These are phyloP conservation scores for Akebia trifoliata DNA, from an alignment of 164 flowering plant genomes.

Conservation along the genomic window DNA sequence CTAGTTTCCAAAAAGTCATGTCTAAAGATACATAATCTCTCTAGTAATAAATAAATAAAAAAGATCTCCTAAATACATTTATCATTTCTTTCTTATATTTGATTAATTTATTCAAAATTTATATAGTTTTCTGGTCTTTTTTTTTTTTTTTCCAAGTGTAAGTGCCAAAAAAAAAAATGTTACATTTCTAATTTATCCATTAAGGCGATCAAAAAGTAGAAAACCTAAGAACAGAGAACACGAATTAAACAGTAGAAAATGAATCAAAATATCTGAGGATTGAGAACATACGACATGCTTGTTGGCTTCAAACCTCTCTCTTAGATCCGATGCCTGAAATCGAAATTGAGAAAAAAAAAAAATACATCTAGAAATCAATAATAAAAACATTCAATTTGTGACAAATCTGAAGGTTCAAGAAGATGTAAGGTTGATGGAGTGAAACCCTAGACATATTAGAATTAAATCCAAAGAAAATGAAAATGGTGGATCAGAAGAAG, in stretches of 20 bases:
- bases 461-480: not conserved
- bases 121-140: too few species aligned
- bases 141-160: too few species aligned
- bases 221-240: not conserved
- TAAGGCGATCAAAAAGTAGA: not conserved
- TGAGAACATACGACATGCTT: constrained; percentile 62
- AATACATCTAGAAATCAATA: not conserved
- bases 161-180: too few species aligned
- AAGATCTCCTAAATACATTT: too few species aligned
- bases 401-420: not conserved
- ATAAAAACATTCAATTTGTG: not conserved
- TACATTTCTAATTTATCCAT: too few species aligned
- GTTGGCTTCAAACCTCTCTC: constrained; percentile 77
- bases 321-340: constrained; percentile 67
- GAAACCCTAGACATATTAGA: not conserved
- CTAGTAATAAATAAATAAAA: too few species aligned
- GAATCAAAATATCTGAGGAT: not conserved
- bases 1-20: too few species aligned
- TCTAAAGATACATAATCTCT: too few species aligned
- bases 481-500: not conserved
- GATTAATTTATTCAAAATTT: too few species aligned
- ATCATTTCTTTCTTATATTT: too few species aligned
- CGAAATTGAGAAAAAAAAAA: not conserved
- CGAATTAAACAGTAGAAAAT: not conserved
- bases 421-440: not conserved